phyloP scores from a whole-genome alignment of 495 filamentous ascomycete species.

The Penicillium desertorum region DNA sequence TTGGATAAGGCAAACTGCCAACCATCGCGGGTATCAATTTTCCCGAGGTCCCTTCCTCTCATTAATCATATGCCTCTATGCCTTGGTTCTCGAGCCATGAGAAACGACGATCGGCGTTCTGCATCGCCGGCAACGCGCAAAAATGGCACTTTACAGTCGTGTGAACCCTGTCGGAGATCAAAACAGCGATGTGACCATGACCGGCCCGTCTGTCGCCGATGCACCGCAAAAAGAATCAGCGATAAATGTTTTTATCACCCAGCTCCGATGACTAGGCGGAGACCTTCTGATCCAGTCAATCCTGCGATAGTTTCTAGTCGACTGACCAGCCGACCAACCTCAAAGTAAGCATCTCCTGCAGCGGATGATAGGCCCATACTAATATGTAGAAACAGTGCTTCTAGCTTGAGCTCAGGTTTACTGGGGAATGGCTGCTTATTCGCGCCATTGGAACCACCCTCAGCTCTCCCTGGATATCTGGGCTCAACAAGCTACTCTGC shows the following conservation, averaged over 20 bases:
- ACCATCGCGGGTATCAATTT: not conserved
- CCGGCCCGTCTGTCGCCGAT: constrained; percentile 40
- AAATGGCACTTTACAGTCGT: constrained; percentile 51
- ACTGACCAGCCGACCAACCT: constrained; percentile 25
- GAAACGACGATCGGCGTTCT: constrained; percentile 25
- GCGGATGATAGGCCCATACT: not conserved
- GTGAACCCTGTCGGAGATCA: constrained; percentile 54
- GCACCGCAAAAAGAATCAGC: constrained; percentile 33
- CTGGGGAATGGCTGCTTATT: constrained; percentile 25
- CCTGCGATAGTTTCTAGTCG: constrained; percentile 15
- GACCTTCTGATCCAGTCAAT: constrained; percentile 18
- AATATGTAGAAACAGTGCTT: constrained; percentile 19
- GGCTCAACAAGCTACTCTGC: constrained; percentile 53
- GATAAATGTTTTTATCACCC: constrained; percentile 46
- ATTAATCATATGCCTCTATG: not conserved
- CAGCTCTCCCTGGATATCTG: constrained; percentile 44
- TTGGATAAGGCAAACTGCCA: not conserved
- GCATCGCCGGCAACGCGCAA: constrained; percentile 35
- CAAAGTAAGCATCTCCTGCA: constrained; percentile 24
- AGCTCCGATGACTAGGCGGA: constrained; percentile 44
- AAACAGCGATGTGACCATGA: constrained; percentile 53
- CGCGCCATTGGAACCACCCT: constrained; percentile 28
- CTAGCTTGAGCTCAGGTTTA: constrained; percentile 32
- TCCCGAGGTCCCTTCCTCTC: not conserved
- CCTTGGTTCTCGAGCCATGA: constrained; percentile 17